Base-by-base conservation (phyloP, 129 eudicot genomes). In the Smallanthus sonchifolius region DNA sequence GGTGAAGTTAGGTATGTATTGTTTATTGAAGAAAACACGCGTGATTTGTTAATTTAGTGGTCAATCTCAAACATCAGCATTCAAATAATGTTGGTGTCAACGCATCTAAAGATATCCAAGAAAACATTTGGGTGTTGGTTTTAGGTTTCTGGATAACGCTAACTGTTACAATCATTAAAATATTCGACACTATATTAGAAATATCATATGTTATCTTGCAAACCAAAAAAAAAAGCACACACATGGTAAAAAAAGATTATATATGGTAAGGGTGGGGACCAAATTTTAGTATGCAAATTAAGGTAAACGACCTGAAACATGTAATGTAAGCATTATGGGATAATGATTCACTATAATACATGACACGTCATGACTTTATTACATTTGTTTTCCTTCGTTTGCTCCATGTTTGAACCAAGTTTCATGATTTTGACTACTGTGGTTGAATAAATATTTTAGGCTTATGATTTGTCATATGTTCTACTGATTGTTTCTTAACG, bases 1-100 rank as follows among this genome's bases (percentile, higher is more conserved):
- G 81, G 14, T 57, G 67, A 81, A 32, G 67, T 51, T 70, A 62
- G 81, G 84, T 81, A 16, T 16, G 83, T 10, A 38, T 61, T 61
- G 14, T 61, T 1, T 57, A 34, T 61, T 54, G 16, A 32, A 15
- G 9, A 17, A n/a, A 49, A 49, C 2, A n/a, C n/a, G 19, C 0
- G 7, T 49, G 6, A 4, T 7, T 38, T 38, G 42, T 38, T 38
- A 38, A 24, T 24, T 24, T 24, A 38, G 6, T 49, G 19, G 56
- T 49, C 48, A 65, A 45, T 74, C 37, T 63, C 35, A 20, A 37
- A 74, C 59, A 6, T 49, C 38, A 36, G 24, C 38, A 36, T 37
- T 48, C 34, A 51, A 28, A 38, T 20, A 19, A 38, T 37, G 13
- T 62, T 52, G 45, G 67, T 67, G 45, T 59, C 52, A 4, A 60